These are phyloP conservation scores for Aspergillus ustus DNA, from an alignment of 2,329 filamentous ascomycete species.

Conservation along the genomic window DNA sequence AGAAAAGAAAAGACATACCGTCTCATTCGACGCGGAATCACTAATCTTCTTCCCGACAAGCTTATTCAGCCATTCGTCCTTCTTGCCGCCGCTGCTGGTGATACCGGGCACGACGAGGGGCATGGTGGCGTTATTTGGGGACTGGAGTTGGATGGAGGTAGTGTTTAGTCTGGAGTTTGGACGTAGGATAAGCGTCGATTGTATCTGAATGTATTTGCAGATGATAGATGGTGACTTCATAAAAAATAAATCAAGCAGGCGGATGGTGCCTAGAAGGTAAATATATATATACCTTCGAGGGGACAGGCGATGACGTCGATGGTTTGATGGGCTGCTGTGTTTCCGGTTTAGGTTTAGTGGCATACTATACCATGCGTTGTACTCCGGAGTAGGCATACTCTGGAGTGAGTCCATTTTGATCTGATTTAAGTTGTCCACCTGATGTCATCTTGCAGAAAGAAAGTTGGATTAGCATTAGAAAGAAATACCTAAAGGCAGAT, in stretches of 20 bases:
- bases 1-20: conserved; percentile 28
- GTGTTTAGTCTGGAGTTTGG: background rate
- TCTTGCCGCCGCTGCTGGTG: conserved; percentile 38
- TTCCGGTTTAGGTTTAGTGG: background rate
- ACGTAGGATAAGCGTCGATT: background rate
- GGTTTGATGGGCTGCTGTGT: background rate
- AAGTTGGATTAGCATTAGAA: no score
- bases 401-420: background rate
- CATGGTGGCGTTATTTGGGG: conserved; percentile 36
- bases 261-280: background rate
- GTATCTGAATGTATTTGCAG: background rate
- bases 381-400: no score
- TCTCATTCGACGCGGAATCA: conserved; percentile 40
- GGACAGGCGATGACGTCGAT: background rate
- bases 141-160: background rate
- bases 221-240: background rate
- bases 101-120: conserved; percentile 54
- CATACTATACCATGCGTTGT: no score
- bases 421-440: background rate
- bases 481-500: no score
- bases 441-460: no score
- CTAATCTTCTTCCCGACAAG: conserved; percentile 53
- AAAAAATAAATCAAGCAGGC: background rate
- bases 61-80: conserved; percentile 50
- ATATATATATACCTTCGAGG: background rate